Conservation (phyloP, 1,284 basidiomycete genomes). For the Inonotus hispidus region DNA sequence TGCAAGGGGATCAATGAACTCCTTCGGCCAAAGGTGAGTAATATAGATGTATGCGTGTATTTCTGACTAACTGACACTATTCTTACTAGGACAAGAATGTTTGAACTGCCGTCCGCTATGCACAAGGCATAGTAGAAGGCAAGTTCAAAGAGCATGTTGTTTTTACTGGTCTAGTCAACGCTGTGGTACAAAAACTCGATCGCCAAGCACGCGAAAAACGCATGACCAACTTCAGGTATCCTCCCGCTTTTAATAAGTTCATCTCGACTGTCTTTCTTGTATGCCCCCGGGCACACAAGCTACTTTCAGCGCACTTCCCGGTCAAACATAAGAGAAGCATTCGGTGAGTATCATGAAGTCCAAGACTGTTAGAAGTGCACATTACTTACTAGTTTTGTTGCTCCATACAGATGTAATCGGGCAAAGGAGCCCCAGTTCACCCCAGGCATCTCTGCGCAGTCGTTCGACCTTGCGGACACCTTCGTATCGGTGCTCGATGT, state of each 20-base stretch:
- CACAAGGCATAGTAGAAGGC: background rate
- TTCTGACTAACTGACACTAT: background rate
- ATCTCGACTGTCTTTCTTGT: background rate
- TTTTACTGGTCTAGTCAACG: background rate
- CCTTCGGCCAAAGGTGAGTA: background rate
- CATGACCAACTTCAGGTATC: background rate
- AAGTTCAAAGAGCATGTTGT: background rate
- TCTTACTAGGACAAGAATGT: background rate
- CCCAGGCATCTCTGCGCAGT: slow-evolving; percentile 18
- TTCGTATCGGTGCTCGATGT: too few species aligned
- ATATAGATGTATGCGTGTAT: background rate
- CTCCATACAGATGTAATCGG: background rate
- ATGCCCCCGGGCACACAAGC: background rate
- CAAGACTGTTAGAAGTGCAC: background rate
- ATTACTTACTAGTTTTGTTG: too few species aligned
- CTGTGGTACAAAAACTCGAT: background rate
- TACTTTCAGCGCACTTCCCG: background rate
- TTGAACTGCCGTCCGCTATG: background rate
- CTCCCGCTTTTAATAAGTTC: background rate
- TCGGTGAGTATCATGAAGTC: too few species aligned
- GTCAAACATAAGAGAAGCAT: background rate
- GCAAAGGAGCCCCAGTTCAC: slow-evolving; percentile 22
- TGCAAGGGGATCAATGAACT: background rate
- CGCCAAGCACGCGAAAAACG: background rate
- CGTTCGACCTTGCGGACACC: too few species aligned